Base-by-base conservation (phyloP, 768 basidiomycete genomes). In the Termitomyces sp. region DNA sequence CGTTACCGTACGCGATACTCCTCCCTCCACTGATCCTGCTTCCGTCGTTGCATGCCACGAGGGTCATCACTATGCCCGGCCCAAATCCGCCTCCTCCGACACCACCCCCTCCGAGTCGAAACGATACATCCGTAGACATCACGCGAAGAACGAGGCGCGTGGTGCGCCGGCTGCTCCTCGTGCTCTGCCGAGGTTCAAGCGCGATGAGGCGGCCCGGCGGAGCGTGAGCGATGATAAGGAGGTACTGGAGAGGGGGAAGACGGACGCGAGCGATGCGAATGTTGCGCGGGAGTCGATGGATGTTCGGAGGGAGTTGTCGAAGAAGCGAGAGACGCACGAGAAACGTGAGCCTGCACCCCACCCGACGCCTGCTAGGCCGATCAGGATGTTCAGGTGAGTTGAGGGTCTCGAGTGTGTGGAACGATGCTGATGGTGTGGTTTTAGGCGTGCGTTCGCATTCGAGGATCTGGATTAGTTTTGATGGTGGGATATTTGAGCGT, bases 61-160 rank as follows among this genome's bases (percentile, higher is more conserved):
- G 13, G 33, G 20, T 48, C 47, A 33, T 13, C 32, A 33, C 7
- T 5, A 12, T 14, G 6, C 2, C 12, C n/a, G 50, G 0, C 27
- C 44, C 36, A 46, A 37, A 26, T 20, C 37, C 9, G 10, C 45
- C 16, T 8, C 37, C 27, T 14, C 55, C 2, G 39, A 26, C 40
- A 34, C 30, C 39, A n/a, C 47, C 22, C 40, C 7, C n/a, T 10
- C 7, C 4, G 48, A 50, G 22, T 14, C 14, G 22, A 50, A 49
- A 33, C 22, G 20, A 3, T n/a, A 2, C 12, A 14, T n/a, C 9
- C 61, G 61, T n/a, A 43, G 51, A 12, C 58, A 56, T 18, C 46
- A 56, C 24, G 54, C 27, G 37, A 56, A 62, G 45, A 56, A 58
- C 44, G 54, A 53, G 34, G 51, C 20, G n/a, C 44, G 54, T 26